A percentile compares a stretch with the other conserved stretches of the same genome.
phyloP scores from a whole-genome alignment of 129 eudicot genomes.

The Arctium lappa region DNA sequence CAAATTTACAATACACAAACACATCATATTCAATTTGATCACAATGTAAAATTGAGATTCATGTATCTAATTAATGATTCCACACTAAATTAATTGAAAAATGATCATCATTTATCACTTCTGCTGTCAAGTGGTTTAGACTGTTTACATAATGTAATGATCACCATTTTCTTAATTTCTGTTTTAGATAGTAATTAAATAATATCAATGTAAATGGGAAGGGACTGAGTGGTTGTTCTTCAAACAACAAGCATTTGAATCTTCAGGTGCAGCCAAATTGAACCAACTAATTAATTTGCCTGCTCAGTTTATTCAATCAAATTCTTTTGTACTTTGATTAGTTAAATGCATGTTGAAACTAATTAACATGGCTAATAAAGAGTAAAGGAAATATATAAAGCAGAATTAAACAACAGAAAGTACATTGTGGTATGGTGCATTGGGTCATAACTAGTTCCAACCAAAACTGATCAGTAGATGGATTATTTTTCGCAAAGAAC shows the following conservation, averaged over 20 bases:
- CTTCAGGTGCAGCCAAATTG: not conserved
- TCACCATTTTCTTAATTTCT: not conserved
- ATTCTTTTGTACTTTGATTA: not conserved
- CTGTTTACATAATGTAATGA: not conserved
- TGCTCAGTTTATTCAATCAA: not conserved
- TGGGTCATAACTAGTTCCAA: not conserved
- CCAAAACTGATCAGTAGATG: not conserved
- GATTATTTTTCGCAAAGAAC: not conserved
- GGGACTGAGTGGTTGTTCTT: not conserved
- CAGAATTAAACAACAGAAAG: not conserved
- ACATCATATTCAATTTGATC: not conserved
- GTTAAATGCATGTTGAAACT: not conserved
- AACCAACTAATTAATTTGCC: not conserved
- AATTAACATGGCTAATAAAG: not conserved
- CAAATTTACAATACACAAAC: not conserved
- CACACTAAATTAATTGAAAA: not conserved
- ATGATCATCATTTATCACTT: not conserved
- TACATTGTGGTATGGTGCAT: not conserved
- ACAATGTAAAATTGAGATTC: not conserved
- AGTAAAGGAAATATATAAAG: not conserved
- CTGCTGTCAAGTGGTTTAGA: not conserved
- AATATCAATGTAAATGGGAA: not conserved
- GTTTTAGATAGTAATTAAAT: not conserved
- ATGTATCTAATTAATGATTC: not conserved
- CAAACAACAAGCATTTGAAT: not conserved